Percentiles rank a stretch among this genome's conserved stretches.
Conservation (phyloP, 148 eudicot species). For the Rhododendron mucronatum region DNA sequence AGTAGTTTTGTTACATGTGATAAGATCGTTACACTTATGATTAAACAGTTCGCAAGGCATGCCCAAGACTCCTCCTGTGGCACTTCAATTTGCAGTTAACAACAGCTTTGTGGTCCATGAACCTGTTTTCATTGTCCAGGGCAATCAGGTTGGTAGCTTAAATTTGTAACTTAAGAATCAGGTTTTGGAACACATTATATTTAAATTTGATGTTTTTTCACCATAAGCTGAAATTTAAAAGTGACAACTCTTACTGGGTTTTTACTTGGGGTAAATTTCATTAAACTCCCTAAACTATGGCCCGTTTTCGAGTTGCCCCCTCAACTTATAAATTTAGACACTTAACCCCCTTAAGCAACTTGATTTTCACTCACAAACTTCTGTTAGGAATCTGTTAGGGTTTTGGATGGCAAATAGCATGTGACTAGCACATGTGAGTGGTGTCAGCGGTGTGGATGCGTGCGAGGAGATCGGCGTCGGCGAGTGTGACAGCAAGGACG, state of each 20-base stretch:
- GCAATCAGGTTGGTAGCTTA: constrained; percentile 50
- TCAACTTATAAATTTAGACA: no score
- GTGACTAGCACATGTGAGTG: background rate
- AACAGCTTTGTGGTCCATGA: constrained; percentile 59
- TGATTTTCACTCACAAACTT: no score
- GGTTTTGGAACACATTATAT: background rate
- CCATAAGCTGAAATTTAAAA: background rate
- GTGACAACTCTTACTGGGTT: background rate
- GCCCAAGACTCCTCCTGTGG: constrained; percentile 48
- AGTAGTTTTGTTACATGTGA: background rate
- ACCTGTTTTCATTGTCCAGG: constrained; percentile 47
- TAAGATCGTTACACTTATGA: constrained; percentile 3
- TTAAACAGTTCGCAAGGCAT: constrained; percentile 44
- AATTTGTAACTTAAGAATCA: background rate
- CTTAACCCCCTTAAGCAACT: no score
- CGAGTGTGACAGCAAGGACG: constrained; percentile 17
- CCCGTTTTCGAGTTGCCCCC: no score
- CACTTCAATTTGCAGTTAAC: constrained; percentile 51
- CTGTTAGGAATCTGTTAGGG: no score
- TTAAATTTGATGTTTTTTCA: background rate
- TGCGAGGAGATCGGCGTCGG: constrained; percentile 9
- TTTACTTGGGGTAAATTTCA: background rate
- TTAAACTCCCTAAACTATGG: no score
- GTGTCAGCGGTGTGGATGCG: constrained; percentile 22
- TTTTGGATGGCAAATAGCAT: no score